Base-by-base conservation (phyloP, 495 filamentous ascomycete species). In the Pseudevernia furfuracea region DNA sequence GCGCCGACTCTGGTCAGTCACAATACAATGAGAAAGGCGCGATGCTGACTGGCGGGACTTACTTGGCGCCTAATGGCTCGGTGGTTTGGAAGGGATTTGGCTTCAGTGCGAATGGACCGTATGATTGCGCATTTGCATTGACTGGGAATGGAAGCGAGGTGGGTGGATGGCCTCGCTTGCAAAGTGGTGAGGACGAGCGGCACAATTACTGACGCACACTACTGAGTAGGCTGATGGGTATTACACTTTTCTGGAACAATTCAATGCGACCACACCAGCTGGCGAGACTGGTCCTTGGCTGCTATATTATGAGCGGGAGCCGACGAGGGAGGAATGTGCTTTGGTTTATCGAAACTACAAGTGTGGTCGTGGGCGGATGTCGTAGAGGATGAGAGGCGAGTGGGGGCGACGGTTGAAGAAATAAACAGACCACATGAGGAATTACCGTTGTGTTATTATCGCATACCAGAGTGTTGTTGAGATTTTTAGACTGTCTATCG, bases 11-110 rank as follows among this genome's bases (percentile, higher is more conserved):
- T 12, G 30, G 30, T 3, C 52, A 55, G 7, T n/a, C 30, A 12
- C 52, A n/a, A 34, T 55, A 55, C 30, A 55, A 55, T 34, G 52
- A 55, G 28, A 55, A 34, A 34, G 52, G 52, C 19, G 30, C 52
- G 52, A 55, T 55, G 52, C 52, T 55, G 52, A 55, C 52, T 34
- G 52, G 52, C 52, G 52, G 52, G 52, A 55, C 52, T 3, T 55
- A 32, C n/a, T 6, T 55, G 52, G 52, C 52, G 28, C 8, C 52
- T 0, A 55, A 55, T 34, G 52, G 52, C 30, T 34, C 52, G 14
- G 52, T 55, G 17, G 30, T 34, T 21, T 55, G 52, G 52, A 55
- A 55, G 30, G 52, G 52, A 0, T 30, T 55, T 14, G 52, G 52
- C 21, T 55, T 55, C 52, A 55, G 52, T 34, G 52, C 52, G 0